Evolutionary conservation across 2,329 filamentous ascomycete species (phyloP), one percentile per base, ranked within the genome.

Genomic region (Fusarium fujikuroi): DNA sequence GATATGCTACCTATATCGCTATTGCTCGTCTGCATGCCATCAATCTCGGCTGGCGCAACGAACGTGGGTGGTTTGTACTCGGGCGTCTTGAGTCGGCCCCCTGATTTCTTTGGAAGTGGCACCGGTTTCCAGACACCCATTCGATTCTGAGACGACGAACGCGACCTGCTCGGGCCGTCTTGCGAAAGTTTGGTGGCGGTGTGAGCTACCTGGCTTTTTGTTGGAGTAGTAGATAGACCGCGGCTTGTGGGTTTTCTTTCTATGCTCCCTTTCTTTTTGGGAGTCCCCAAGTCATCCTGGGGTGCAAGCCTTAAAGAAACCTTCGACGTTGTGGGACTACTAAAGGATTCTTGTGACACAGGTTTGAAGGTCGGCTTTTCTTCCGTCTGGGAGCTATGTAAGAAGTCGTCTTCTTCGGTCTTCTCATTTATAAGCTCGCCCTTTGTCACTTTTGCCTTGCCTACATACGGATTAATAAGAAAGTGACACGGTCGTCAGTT

Each of bases 301-400:
- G 64, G 68, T 25, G 37, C 36, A 18, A 19, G 47, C 40, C 60
- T 69, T 21, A 76, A 11, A 39, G 54, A 63, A 18, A 42, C 34
- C 37, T 47, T 66, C 16, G 39, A 21, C 21, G 66, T 63, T 46
- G 57, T 58, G 14, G 75, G 75, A n/a, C 63, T 75, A 21, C 63
- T 57, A 18, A 76, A 54, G 18, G 56, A 49, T n/a, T 68, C 74
- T 36, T 63, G 65, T 50, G 49, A 32, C 30, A 63, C 36, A 8
- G 28, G 39, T 46, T 68, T 73, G 37, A 77, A 44, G 34, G 63
- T 60, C 21, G 60, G 11, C 56, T 36, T 70, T 19, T 59, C 60
- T 10, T 69, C 36, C 21, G 60, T 56, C 34, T 70, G 54, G 11
- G 70, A 54, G 14, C 63, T 73, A 23, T 62, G 36, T 8, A 54